phyloP scores from a whole-genome alignment of 2,329 filamentous ascomycete species.

The Aphanocladium album region DNA sequence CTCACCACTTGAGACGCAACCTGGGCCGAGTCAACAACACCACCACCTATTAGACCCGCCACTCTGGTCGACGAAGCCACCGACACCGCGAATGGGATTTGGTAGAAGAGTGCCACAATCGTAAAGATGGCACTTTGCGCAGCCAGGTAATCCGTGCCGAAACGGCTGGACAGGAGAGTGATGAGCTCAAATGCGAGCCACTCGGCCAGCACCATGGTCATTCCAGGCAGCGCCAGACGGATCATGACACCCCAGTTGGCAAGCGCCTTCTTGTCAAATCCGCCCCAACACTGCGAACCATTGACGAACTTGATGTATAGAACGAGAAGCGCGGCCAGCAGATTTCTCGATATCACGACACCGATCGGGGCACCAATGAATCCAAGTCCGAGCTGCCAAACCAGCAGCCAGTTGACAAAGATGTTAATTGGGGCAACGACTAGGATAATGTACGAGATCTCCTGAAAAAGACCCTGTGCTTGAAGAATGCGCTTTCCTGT shows the following conservation, averaged over 20 bases:
- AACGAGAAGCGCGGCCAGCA: constrained; percentile 70
- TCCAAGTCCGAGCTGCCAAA: constrained; percentile 63
- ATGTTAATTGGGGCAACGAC: constrained; percentile 72
- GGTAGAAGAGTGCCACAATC: constrained; percentile 74
- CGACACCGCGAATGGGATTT: constrained; percentile 85
- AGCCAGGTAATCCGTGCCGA: constrained; percentile 76
- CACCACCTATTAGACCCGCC: constrained; percentile 90
- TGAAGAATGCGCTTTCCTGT: constrained; percentile 75
- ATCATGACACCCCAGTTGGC: constrained; percentile 79
- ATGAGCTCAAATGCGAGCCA: constrained; percentile 90
- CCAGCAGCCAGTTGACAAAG: constrained; percentile 71
- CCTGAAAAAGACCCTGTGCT: constrained; percentile 74
- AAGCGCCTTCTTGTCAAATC: constrained; percentile 65
- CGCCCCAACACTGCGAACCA: constrained; percentile 77
- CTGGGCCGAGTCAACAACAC: constrained; percentile 73
- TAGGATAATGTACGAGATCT: constrained; percentile 70
- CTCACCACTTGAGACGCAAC: constrained; percentile 68
- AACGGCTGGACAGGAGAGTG: constrained; percentile 74
- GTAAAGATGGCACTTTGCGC: constrained; percentile 86
- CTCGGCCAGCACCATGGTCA: constrained; percentile 92
- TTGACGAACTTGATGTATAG: constrained; percentile 70
- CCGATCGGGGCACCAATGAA: constrained; percentile 80
- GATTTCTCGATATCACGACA: constrained; percentile 69
- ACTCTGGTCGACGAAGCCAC: constrained; percentile 85
- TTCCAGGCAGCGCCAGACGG: constrained; percentile 76